phyloP scores from a whole-genome alignment of 164 flowering plant genomes.

The Nymphaea thermarum region DNA sequence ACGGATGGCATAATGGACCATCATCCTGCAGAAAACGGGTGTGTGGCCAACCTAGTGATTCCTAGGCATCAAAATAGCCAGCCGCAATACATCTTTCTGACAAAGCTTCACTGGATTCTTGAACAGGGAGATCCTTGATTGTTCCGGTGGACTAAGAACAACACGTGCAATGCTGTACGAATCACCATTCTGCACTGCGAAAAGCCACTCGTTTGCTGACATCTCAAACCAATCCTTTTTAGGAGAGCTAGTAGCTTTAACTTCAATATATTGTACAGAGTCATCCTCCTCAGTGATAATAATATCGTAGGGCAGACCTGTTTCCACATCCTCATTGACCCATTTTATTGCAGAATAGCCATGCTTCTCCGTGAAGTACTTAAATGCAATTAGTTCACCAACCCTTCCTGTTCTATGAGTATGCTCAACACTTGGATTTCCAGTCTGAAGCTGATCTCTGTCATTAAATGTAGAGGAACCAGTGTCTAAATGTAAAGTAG shows the following conservation, averaged over 20 bases:
- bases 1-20: not conserved
- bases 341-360: conserved; percentile 40
- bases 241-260: conserved; percentile 63
- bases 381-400: conserved; percentile 69
- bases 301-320: conserved; percentile 80
- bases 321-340: conserved; percentile 67
- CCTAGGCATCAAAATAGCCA: conserved; percentile 45
- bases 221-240: conserved; percentile 80
- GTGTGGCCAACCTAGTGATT: not conserved
- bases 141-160: conserved; percentile 22
- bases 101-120: conserved; percentile 58
- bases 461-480: conserved; percentile 9
- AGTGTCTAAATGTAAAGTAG: not conserved
- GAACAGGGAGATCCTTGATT: conserved; percentile 40
- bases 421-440: conserved; percentile 29
- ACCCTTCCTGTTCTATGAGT: conserved; percentile 47
- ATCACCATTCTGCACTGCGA: conserved; percentile 68
- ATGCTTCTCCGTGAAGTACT: conserved; percentile 31
- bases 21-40: not conserved
- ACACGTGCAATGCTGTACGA: conserved; percentile 70
- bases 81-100: conserved; percentile 35
- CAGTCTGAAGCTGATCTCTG: conserved; percentile 32
- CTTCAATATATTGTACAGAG: conserved; percentile 58
- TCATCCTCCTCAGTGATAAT: conserved; percentile 28
- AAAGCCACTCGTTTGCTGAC: conserved; percentile 73